Percentiles rank a stretch among this genome's conserved stretches.
Conservation (phyloP, 768 basidiomycete genomes). For the Butyriboletus loyo region DNA sequence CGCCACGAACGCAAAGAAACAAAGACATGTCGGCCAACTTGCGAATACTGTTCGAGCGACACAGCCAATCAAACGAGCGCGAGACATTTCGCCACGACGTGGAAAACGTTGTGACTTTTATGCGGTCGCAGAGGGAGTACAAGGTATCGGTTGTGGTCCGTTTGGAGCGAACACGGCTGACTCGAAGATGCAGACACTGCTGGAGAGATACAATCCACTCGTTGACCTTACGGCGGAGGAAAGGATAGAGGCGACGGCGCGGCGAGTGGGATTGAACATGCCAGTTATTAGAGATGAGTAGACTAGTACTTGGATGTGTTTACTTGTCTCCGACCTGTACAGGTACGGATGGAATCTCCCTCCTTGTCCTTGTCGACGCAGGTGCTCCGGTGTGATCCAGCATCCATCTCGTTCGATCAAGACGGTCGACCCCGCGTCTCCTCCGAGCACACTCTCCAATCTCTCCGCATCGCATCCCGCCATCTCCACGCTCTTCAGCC, state of each 20-base stretch:
- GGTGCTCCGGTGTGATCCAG: conserved; percentile 61
- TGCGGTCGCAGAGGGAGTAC: conserved; percentile 71
- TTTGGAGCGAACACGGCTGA: neutral
- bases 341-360: neutral
- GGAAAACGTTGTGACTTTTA: conserved; percentile 61
- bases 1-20: conserved; percentile 37
- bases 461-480: conserved; percentile 54
- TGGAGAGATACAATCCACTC: conserved; percentile 87
- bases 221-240: conserved; percentile 78
- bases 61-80: conserved; percentile 19
- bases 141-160: conserved; percentile 47
- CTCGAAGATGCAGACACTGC: conserved; percentile 48
- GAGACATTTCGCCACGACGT: conserved; percentile 44
- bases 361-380: conserved; percentile 22
- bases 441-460: conserved; percentile 47
- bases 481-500: conserved; percentile 46
- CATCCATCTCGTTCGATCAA: conserved; percentile 53
- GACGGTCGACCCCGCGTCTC: conserved; percentile 48
- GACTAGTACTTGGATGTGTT: conserved; percentile 4
- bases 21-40: conserved; percentile 46
- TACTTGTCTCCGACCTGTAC: conserved; percentile 2
- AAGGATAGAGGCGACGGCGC: conserved; percentile 78
- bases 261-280: conserved; percentile 84
- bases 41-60: conserved; percentile 51
- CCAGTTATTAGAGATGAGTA: conserved; percentile 42